Evolutionary conservation across 805 yeast species (phyloP).

Genomic region (Candida pseudoglaebosa): DNA sequence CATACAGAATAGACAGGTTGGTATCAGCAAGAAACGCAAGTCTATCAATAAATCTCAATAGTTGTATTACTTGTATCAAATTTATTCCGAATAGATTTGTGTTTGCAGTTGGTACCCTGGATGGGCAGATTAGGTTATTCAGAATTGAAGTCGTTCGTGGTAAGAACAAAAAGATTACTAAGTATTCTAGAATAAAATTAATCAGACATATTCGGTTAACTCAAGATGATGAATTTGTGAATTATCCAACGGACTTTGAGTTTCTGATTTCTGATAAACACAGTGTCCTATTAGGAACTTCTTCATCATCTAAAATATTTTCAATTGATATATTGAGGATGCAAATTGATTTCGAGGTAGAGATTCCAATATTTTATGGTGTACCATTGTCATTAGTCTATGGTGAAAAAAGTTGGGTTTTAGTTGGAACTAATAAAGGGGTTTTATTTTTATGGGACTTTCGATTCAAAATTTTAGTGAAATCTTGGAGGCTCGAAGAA

Average conservation of each 20-base stretch:
- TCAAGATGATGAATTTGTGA: constrained; percentile 25
- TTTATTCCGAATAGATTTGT: constrained; percentile 55
- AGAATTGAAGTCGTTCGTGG: constrained; percentile 31
- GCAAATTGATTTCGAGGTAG: constrained; percentile 38
- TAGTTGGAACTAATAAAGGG: constrained; percentile 75
- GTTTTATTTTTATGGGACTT: constrained; percentile 78
- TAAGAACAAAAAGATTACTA: constrained; percentile 27
- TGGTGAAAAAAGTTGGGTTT: constrained; percentile 57
- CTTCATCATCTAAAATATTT: constrained; percentile 50
- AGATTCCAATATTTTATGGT: constrained; percentile 64
- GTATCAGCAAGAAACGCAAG: constrained; percentile 47
- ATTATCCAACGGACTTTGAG: constrained; percentile 40
- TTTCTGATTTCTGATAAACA: constrained; percentile 37
- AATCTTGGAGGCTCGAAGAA: constrained; percentile 54
- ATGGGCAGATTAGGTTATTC: constrained; percentile 42
- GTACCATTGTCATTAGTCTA: constrained; percentile 56
- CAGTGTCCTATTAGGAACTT: constrained; percentile 46
- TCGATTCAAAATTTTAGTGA: constrained; percentile 57
- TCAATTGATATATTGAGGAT: constrained; percentile 58
- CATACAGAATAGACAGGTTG: constrained; percentile 58
- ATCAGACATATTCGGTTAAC: constrained; percentile 40
- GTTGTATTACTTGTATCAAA: constrained; percentile 45
- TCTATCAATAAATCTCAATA: constrained; percentile 43
- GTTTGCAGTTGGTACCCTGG: constrained; percentile 51
- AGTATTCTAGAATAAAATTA: constrained; percentile 22